Conservation (phyloP, 2,329 filamentous ascomycete species). For the Metarhizium robertsii region DNA sequence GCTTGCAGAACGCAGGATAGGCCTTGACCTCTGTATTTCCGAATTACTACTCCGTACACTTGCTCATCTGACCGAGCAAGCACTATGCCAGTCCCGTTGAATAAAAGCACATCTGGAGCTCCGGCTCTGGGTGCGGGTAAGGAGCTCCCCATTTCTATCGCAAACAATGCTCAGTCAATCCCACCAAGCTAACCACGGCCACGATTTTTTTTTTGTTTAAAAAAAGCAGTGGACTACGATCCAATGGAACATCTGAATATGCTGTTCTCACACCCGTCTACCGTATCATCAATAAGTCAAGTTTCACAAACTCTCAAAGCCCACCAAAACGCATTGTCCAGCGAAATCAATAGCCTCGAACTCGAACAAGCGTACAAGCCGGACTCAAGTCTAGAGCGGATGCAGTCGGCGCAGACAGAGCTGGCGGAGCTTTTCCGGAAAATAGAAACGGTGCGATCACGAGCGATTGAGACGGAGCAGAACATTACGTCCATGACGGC, state of each 20-base stretch:
- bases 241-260: slow-evolving; percentile 88
- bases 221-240: slow-evolving; percentile 64
- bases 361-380: slow-evolving; percentile 77
- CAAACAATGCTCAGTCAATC: background rate
- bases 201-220: background rate
- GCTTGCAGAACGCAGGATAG: background rate
- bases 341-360: slow-evolving; percentile 64
- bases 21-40: background rate
- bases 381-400: slow-evolving; percentile 79
- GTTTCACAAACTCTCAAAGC: slow-evolving; percentile 65
- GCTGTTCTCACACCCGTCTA: slow-evolving; percentile 83
- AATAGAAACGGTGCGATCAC: slow-evolving; percentile 84
- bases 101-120: slow-evolving; percentile 24
- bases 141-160: background rate
- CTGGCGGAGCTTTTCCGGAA: slow-evolving; percentile 84
- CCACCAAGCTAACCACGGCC: background rate
- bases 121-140: slow-evolving; percentile 37
- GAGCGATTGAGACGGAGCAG: slow-evolving; percentile 86
- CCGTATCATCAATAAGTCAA: slow-evolving; percentile 65
- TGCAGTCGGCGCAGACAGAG: slow-evolving; percentile 84
- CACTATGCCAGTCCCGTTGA: slow-evolving; percentile 23
- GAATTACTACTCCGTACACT: background rate
- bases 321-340: slow-evolving; percentile 75
- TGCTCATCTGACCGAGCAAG: background rate
- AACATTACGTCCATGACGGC: slow-evolving; percentile 98